Percentiles rank a stretch among this genome's conserved stretches.
phyloP scores from a whole-genome alignment of 192 early-diverging fungal genomes.

The Mortierella alpina region DNA sequence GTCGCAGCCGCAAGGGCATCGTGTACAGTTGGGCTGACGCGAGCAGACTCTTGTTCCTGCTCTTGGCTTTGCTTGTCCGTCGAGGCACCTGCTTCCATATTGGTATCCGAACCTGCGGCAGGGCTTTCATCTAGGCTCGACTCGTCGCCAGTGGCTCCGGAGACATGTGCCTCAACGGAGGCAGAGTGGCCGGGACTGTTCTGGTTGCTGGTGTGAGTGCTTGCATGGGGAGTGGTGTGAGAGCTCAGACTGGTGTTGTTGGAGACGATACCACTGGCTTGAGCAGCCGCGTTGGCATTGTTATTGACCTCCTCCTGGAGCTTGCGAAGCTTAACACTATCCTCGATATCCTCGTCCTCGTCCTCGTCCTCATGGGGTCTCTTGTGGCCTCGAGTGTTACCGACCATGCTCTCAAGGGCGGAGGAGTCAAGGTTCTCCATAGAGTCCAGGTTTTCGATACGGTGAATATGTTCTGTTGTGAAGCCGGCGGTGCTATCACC shows the following conservation, averaged over 20 bases:
- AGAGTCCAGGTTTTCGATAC: conserved; percentile 14
- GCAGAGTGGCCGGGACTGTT: conserved; percentile 24
- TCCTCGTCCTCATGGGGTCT: conserved; percentile 37
- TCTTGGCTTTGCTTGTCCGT: not conserved
- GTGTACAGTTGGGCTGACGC: conserved; percentile 13
- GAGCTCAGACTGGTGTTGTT: conserved; percentile 10
- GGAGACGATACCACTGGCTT: conserved; percentile 35
- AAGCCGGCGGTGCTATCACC: conserved; percentile 31
- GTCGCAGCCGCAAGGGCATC: conserved; percentile 14
- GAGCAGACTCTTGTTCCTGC: not conserved
- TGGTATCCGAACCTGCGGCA: not conserved
- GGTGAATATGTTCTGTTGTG: conserved; percentile 2
- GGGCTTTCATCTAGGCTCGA: not conserved
- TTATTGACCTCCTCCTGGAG: conserved; percentile 52
- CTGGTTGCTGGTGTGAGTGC: conserved; percentile 15
- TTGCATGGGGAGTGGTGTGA: conserved; percentile 8
- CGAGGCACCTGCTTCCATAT: not conserved
- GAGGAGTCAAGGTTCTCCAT: conserved; percentile 18
- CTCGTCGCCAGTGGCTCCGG: not conserved
- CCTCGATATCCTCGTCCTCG: conserved; percentile 20
- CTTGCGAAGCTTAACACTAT: conserved; percentile 49
- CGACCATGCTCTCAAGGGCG: conserved; percentile 30
- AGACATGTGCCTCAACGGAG: conserved; percentile 14
- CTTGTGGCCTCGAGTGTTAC: conserved; percentile 15
- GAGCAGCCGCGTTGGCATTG: conserved; percentile 42